Evolutionary conservation across 371 early-diverging fungal species (phyloP), one percentile per base, ranked within the genome.

Genomic region (Dentiscutata heterogama): DNA sequence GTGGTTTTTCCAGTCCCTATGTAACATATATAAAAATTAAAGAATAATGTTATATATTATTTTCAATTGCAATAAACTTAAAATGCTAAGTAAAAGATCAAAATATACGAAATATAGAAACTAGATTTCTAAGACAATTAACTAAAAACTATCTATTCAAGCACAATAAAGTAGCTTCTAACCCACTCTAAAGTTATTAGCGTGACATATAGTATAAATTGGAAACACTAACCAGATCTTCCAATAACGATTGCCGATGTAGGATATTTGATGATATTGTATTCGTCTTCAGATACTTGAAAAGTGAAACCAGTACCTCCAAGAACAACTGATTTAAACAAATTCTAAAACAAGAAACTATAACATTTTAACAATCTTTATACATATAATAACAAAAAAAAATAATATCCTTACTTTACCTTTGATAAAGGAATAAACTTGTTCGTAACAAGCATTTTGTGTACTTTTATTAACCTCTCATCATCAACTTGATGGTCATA

Each of bases 381-480:
- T 42, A 10, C 42, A 42, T 6, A 6, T 6, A 42, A 42, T 8
- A 8, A 5, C 42, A 42, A 42, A 42, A 42, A 42, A 5, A 8
- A 42, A 8, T 5, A 42, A 39, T 67, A 50, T 72, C 4, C 46
- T 14, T 56, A 74, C 56, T 74, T 29, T 78, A 78, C 78, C 78
- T 13, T 65, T 65, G 78, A 78, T 65, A 78, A 78, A 7, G 78
- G 67, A 51, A 78, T 42, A 42, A 78, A 78, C 25, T 78, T 78
- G 60, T 78, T 65, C 25, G 65, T 78, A 51, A 65, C 67, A 54
- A 78, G 78, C 65, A 67, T 67, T 20, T 78, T 50, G 60, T 78
- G 78, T 3, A 78, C n/a, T 0, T 29, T 35, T 78, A 78, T 39
- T 20, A 78, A 35, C 11, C n/a, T 78, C 13, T 78, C 78, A 53